phyloP scores from a whole-genome alignment of 352 stramenopile species.

The Globisporangium irregulare region DNA sequence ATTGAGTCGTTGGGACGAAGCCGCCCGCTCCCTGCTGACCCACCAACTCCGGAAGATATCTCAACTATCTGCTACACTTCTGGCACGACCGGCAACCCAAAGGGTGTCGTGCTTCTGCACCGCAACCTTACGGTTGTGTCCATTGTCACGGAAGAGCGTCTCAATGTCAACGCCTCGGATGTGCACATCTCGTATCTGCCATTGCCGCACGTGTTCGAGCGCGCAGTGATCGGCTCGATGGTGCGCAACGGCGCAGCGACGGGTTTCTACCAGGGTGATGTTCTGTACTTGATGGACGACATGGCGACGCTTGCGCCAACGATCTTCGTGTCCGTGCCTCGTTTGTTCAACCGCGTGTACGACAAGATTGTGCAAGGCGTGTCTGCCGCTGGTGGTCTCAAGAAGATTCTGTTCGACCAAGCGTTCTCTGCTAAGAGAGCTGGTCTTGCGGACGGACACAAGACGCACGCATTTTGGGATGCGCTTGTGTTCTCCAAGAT shows the following conservation, averaged over 20 bases:
- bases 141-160: slow-evolving; percentile 23
- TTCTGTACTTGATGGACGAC: slow-evolving; percentile 92
- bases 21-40: slow-evolving; percentile 43
- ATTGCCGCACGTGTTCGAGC: slow-evolving; percentile 96
- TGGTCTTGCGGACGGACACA: slow-evolving; percentile 46
- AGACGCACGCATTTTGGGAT: slow-evolving; percentile 90
- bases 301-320: slow-evolving; percentile 91
- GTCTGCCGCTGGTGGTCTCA: slow-evolving; percentile 44
- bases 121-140: slow-evolving; percentile 46
- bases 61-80: slow-evolving; percentile 95
- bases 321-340: slow-evolving; percentile 92
- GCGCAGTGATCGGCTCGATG: slow-evolving; percentile 85
- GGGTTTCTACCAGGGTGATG: slow-evolving; percentile 85
- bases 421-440: slow-evolving; percentile 56
- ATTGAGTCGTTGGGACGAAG: slow-evolving; percentile 35
- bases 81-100: slow-evolving; percentile 95
- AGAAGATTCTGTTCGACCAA: slow-evolving; percentile 71
- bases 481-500: slow-evolving; percentile 95
- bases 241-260: slow-evolving; percentile 73
- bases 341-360: slow-evolving; percentile 96
- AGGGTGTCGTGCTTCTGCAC: slow-evolving; percentile 95
- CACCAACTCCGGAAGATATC: slow-evolving; percentile 71
- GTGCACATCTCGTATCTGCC: slow-evolving; percentile 96
- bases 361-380: slow-evolving; percentile 92
- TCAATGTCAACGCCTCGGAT: slow-evolving; percentile 48